Evolutionary conservation across 805 yeast species (phyloP), one percentile per base, ranked within the genome.

Genomic region (Candida oleophila): DNA sequence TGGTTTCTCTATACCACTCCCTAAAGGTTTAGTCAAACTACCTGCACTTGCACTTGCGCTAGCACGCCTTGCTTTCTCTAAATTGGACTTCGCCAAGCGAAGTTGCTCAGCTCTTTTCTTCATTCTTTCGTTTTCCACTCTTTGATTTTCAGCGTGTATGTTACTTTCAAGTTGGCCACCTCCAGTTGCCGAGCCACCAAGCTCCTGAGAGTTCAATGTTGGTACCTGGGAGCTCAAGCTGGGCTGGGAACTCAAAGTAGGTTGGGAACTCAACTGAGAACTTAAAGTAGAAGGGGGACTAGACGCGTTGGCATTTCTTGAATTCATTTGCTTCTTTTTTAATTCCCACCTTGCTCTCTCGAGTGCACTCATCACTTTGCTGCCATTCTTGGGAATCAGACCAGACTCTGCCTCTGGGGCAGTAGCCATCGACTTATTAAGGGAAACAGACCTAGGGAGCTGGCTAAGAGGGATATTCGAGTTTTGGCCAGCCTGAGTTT

Each of bases 31-130:
- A 7, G 5, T 14, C 9, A 28, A n/a, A 8, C 19, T 16, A 7
- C 19, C 21, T 9, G 21, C 19, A 36, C 14, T 38, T 34, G 41
- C n/a, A 22, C 15, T 5, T 20, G 12, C 32, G 8, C 20, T 21
- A 14, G 22, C 33, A 16, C 22, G 40, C 18, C 45, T 35, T 9
- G 35, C 46, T 9, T 36, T 34, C 40, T 47, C 46, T 22, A 36
- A 33, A 25, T 40, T 28, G n/a, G 15, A 32, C 9, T 38, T 33
- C 14, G 42, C 48, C 12, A 22, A 25, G 8, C 42, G 42, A 22
- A 46, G 40, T 28, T 41, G 46, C 32, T 49, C 50, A 14, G 47
- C 48, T 35, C 53, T 38, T 32, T 43, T 47, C n/a, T 41, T 44
- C 33, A 47, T 42, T 46, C 39, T 47, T 8, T 47, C 53, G 16